Percentiles rank a stretch among this genome's conserved stretches.
phyloP scores from a whole-genome alignment of 192 early-diverging fungal species.

The Geranomyces michiganensis region DNA sequence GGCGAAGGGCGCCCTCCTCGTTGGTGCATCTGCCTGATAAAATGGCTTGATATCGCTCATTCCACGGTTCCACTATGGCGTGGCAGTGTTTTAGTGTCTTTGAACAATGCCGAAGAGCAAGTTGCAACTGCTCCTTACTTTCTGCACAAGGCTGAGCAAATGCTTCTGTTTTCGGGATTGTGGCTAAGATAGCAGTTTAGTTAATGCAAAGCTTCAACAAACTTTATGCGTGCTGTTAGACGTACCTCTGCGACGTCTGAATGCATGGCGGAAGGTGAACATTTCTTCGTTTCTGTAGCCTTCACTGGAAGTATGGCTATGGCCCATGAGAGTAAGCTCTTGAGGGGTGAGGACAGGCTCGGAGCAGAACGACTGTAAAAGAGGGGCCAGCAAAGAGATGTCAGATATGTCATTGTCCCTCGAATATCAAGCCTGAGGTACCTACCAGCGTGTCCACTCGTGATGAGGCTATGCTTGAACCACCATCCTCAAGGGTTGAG shows the following conservation, averaged over 20 bases:
- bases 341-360: slow-evolving; percentile 56
- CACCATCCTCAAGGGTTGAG: slow-evolving; percentile 32
- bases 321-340: slow-evolving; percentile 50
- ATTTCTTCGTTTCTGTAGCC: slow-evolving; percentile 24
- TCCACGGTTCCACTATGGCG: slow-evolving; percentile 44
- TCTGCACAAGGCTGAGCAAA: slow-evolving; percentile 1
- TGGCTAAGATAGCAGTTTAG: too few species aligned
- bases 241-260: slow-evolving; percentile 10
- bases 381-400: neutral
- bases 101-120: too few species aligned
- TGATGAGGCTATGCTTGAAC: slow-evolving; percentile 30
- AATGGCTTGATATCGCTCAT: slow-evolving; percentile 46
- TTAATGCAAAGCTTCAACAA: neutral
- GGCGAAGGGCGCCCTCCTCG: slow-evolving; percentile 44
- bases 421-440: neutral
- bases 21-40: slow-evolving; percentile 25
- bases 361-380: slow-evolving; percentile 50
- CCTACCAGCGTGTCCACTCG: slow-evolving; percentile 53
- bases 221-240: too few species aligned
- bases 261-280: slow-evolving; percentile 25
- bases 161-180: neutral
- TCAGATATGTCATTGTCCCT: neutral
- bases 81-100: too few species aligned
- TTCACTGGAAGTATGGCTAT: slow-evolving; percentile 10
- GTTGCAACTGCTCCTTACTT: neutral